These are phyloP conservation scores for Cotoneaster glaucophyllus DNA, from an alignment of 306 rosid species.

Conservation along the genomic window DNA sequence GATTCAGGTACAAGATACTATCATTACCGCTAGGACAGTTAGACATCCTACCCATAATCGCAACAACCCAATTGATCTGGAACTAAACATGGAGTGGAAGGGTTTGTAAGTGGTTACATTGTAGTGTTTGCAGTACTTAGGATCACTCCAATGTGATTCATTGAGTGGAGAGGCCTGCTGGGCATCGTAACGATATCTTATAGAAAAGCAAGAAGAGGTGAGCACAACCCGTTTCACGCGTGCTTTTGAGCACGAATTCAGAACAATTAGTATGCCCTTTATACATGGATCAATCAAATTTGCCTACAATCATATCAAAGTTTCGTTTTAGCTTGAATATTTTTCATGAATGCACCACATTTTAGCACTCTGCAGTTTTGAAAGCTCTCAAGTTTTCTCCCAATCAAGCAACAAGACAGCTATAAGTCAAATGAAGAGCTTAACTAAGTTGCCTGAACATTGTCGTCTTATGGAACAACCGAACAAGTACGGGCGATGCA, in stretches of 20 bases:
- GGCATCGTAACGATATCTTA: slow-evolving; percentile 59
- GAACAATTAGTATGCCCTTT: slow-evolving; percentile 59
- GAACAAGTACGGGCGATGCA: slow-evolving; percentile 71
- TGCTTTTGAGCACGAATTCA: slow-evolving; percentile 61
- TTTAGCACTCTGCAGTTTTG: background rate
- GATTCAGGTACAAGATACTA: too few species aligned
- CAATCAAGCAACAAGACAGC: background rate
- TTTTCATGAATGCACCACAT: background rate
- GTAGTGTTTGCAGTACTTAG: slow-evolving; percentile 59
- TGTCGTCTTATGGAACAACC: slow-evolving; percentile 44
- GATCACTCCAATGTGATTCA: slow-evolving; percentile 80
- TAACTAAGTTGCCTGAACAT: slow-evolving; percentile 43
- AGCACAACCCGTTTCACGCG: slow-evolving; percentile 60
- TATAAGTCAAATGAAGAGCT: background rate
- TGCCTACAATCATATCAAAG: slow-evolving; percentile 25
- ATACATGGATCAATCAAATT: slow-evolving; percentile 68
- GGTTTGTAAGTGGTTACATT: slow-evolving; percentile 28
- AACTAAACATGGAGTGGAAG: background rate
- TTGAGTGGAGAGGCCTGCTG: slow-evolving; percentile 54
- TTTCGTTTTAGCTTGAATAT: background rate
- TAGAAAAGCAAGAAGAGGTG: slow-evolving; percentile 79
- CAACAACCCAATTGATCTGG: too few species aligned
- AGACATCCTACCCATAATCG: too few species aligned
- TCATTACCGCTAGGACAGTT: too few species aligned
- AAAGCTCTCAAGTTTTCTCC: background rate